These are phyloP conservation scores for Trametes polyzona DNA, from an alignment of 1,284 basidiomycete genomes.

Conservation along the genomic window DNA sequence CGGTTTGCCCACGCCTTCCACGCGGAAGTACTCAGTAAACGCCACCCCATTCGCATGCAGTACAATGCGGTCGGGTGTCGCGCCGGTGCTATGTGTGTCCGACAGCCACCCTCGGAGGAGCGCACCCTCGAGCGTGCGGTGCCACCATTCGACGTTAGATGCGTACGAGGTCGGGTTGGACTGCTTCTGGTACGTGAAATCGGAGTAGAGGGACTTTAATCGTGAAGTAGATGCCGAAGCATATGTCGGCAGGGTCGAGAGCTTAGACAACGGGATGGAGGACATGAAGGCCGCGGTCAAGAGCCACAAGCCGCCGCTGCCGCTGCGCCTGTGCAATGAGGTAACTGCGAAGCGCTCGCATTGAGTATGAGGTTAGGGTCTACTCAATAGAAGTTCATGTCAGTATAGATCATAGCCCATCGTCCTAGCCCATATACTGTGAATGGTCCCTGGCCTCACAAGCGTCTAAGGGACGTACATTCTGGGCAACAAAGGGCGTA, in stretches of 20 bases:
- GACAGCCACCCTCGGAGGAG: constrained; percentile 62
- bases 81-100: constrained; percentile 30
- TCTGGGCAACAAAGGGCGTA: no score
- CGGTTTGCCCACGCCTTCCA: constrained; percentile 78
- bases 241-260: constrained; percentile 51
- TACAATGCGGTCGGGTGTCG: constrained; percentile 58
- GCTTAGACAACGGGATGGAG: constrained; percentile 21
- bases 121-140: constrained; percentile 64
- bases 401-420: no score
- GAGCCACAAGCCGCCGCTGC: background rate
- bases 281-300: constrained; percentile 25
- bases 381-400: no score
- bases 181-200: constrained; percentile 81
- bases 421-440: no score
- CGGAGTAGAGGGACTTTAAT: constrained; percentile 86
- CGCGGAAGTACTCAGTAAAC: constrained; percentile 64
- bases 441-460: no score
- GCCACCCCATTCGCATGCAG: constrained; percentile 59
- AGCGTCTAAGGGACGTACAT: no score
- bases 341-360: background rate
- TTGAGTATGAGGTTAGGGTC: background rate
- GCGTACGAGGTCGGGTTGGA: constrained; percentile 86
- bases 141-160: constrained; percentile 90
- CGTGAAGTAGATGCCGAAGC: constrained; percentile 58
- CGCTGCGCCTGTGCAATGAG: background rate